Base-by-base conservation (phyloP, 805 yeast species). In the Candida tibetensis region DNA sequence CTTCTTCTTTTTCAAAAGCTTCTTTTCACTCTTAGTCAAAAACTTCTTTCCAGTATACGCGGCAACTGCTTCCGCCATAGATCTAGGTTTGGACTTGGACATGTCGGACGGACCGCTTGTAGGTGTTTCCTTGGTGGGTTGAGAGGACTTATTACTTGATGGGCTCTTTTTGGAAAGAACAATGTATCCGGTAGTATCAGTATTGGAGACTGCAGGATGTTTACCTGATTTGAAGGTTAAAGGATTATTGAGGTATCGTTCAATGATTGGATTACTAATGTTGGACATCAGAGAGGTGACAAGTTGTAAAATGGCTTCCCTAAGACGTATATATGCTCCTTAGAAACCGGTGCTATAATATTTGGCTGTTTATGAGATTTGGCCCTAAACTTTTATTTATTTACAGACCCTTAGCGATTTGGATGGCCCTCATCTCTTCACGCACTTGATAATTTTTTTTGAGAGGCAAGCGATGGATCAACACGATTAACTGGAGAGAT, bases 151-250 rank as follows among this genome's bases (percentile, higher is more conserved):
- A 17, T 23, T 17, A 12, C 17, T 27, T 27, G 21, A 28, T 28
- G 21, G 21, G 9, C 33, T 28, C 23, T 38, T 37, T 18, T 34
- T 40, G 19, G 51, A 46, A 30, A 71, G 60, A 56, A 75, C 53
- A 6, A 74, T 69, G 58, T 80, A 83, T 44, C 68, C 62, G 14
- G 69, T 52, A 10, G 66, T 66, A 15, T 67, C 62, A 53, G 77
- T 84, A 4, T 79, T 76, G 25, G 25, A 21, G 25, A 21, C 25
- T 7, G 25, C 10, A 10, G 14, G 28, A 16, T 62, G 63, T 45
- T 71, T 76, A 12, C 86, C 89, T 3, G 78, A 68, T 37, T 74
- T 78, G 58, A 86, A 87, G 19, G 68, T 69, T 36, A 82, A 56
- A 7, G 88, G 89, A 40, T 76, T 75, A 19, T 80, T 61, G 28